These are phyloP conservation scores for Brassica juncea DNA, from an alignment of 345 rosid species.

Conservation along the genomic window DNA sequence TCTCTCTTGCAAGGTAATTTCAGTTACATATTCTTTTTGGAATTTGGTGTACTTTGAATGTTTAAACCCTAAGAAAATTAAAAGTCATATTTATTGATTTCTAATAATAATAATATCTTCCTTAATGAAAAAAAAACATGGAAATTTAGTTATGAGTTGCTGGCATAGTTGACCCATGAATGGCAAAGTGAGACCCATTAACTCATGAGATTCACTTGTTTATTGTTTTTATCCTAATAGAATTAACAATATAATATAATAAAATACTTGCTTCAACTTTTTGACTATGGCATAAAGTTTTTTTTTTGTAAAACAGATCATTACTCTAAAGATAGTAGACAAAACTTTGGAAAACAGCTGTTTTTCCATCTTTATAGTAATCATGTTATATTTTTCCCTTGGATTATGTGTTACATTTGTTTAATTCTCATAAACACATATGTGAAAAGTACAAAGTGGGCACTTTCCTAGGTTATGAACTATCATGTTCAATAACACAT, in stretches of 20 bases:
- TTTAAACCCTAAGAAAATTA: neutral
- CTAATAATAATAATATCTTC: too few species aligned
- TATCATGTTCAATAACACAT: conserved; percentile 23
- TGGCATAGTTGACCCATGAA: conserved; percentile 31
- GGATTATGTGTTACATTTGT: conserved; percentile 21
- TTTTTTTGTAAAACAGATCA: neutral
- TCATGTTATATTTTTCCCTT: neutral
- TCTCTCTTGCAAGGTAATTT: conserved; percentile 87
- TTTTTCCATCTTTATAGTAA: conserved; percentile 6
- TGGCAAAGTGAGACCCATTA: conserved; percentile 5
- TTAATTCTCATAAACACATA: conserved; percentile 27
- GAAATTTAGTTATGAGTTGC: neutral
- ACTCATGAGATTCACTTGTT: conserved; percentile 26
- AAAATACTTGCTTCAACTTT: conserved; percentile 26
- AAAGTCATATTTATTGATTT: too few species aligned
- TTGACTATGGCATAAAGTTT: conserved; percentile 7
- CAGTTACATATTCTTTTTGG: neutral
- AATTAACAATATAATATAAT: too few species aligned
- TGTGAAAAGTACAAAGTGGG: conserved; percentile 31
- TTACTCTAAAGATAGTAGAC: conserved; percentile 18
- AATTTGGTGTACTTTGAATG: neutral
- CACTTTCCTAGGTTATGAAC: conserved; percentile 40
- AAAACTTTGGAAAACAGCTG: conserved; percentile 36
- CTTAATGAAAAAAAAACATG: conserved; percentile 1
- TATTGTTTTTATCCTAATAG: conserved; percentile 5